Evolutionary conservation across 2,329 filamentous ascomycete species (phyloP).

Genomic region (Epichloe typhina): DNA sequence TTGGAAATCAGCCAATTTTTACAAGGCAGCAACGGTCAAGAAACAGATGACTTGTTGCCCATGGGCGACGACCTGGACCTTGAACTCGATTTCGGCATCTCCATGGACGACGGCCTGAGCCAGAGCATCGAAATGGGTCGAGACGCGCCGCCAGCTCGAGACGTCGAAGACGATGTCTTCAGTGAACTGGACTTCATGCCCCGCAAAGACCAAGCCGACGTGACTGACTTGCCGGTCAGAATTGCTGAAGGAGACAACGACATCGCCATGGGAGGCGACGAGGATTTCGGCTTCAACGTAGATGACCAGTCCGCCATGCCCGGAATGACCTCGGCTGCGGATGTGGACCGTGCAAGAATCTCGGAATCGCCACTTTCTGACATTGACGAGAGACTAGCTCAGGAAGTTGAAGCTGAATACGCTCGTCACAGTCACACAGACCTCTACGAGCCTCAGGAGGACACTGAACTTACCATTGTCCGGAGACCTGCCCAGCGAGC

Average conservation of each 20-base stretch:
- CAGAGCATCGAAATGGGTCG: slow-evolving; percentile 78
- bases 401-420: slow-evolving; percentile 46
- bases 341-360: slow-evolving; percentile 44
- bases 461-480: slow-evolving; percentile 43
- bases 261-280: slow-evolving; percentile 43
- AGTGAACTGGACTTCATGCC: slow-evolving; percentile 48
- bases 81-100: slow-evolving; percentile 62
- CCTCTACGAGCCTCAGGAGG: slow-evolving; percentile 48
- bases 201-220: slow-evolving; percentile 40
- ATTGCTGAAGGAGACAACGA: slow-evolving; percentile 54
- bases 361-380: slow-evolving; percentile 60
- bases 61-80: slow-evolving; percentile 58
- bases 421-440: slow-evolving; percentile 40
- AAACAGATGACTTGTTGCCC: slow-evolving; percentile 43
- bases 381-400: slow-evolving; percentile 49
- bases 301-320: slow-evolving; percentile 46
- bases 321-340: slow-evolving; percentile 30
- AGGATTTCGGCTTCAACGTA: slow-evolving; percentile 52
- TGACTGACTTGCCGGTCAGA: slow-evolving; percentile 43
- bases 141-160: slow-evolving; percentile 59
- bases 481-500: slow-evolving; percentile 60
- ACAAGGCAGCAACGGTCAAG: slow-evolving; percentile 47
- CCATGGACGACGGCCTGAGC: slow-evolving; percentile 52
- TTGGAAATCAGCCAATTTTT: slow-evolving; percentile 76
- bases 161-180: slow-evolving; percentile 57